These are phyloP conservation scores for Coemansia asiatica DNA, from an alignment of 192 early-diverging fungal species.

Conservation along the genomic window DNA sequence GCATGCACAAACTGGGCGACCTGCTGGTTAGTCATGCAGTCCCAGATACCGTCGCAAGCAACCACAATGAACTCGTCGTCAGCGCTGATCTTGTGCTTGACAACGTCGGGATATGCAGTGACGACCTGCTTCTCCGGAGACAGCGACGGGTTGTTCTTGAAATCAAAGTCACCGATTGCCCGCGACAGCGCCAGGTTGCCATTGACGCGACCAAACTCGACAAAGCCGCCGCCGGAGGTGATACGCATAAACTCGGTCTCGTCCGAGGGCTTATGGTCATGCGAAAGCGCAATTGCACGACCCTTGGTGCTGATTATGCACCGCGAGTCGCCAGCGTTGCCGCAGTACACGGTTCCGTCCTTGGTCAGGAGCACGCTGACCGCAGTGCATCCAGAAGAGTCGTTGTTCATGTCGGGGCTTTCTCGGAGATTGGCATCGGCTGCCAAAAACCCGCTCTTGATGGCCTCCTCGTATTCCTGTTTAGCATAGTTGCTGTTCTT, in stretches of 20 bases:
- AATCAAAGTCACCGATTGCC: conserved; percentile 98
- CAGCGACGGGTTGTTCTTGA: conserved; percentile 83
- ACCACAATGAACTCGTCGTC: conserved; percentile 90
- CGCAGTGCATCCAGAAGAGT: conserved; percentile 98
- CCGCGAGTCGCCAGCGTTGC: conserved; percentile 96
- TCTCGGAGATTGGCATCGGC: conserved; percentile 76
- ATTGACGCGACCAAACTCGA: conserved; percentile 98
- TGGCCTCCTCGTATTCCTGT: conserved; percentile 70
- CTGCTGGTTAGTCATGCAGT: conserved; percentile 90
- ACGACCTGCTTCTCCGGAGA: conserved; percentile 89
- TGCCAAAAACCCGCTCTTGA: conserved; percentile 80
- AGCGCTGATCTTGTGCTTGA: conserved; percentile 42
- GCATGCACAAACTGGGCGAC: conserved; percentile 82
- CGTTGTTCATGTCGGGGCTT: conserved; percentile 74
- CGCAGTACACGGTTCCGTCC: conserved; percentile 75
- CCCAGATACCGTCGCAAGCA: conserved; percentile 99
- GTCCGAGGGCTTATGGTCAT: conserved; percentile 95
- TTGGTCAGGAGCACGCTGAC: conserved; percentile 82
- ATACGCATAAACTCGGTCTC: conserved; percentile 84
- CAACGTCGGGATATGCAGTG: conserved; percentile 87
- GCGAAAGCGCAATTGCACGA: conserved; percentile 73
- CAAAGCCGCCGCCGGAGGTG: conserved; percentile 88
- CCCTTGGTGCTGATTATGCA: conserved; percentile 83
- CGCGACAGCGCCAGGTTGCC: conserved; percentile 97
- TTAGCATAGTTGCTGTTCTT: conserved; percentile 63